Conservation (phyloP, 2,329 filamentous ascomycete genomes). For the Chaetomium globosum region DNA sequence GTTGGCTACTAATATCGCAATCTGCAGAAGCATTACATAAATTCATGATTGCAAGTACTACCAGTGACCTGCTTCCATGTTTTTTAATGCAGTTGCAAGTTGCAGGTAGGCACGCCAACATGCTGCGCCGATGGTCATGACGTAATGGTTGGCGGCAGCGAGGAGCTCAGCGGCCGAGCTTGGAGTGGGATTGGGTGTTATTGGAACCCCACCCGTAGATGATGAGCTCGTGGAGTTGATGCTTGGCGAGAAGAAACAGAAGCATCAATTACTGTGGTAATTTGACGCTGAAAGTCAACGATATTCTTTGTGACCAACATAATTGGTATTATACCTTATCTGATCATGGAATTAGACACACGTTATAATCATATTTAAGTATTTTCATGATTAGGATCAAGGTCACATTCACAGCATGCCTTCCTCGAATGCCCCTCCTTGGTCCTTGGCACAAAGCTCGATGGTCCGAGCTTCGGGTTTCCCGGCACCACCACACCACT, state of each 20-base stretch:
- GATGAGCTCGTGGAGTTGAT: background rate
- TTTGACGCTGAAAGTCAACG: background rate
- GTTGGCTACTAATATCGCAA: background rate
- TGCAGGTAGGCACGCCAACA: background rate
- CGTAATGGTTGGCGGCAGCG: conserved; percentile 12
- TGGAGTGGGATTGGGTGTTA: conserved; percentile 6
- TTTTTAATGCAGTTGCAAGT: conserved; percentile 3
- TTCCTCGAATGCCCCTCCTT: background rate
- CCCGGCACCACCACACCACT: conserved; percentile 24
- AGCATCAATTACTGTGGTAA: background rate
- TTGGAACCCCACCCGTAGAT: background rate
- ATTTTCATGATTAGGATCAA: background rate
- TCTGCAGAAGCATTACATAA: conserved; percentile 10
- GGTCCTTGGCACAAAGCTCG: background rate
- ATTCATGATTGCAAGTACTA: background rate
- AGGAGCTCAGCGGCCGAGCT: background rate
- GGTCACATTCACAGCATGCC: too few species aligned
- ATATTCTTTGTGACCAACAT: background rate
- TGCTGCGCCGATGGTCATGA: conserved; percentile 10
- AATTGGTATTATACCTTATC: too few species aligned
- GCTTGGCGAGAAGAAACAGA: too few species aligned
- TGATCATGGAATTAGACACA: background rate
- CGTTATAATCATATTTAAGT: too few species aligned
- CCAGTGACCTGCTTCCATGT: conserved; percentile 15
- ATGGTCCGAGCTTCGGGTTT: conserved; percentile 31